Conservation (phyloP, 129 eudicot species). For the Helianthus tuberosus region DNA sequence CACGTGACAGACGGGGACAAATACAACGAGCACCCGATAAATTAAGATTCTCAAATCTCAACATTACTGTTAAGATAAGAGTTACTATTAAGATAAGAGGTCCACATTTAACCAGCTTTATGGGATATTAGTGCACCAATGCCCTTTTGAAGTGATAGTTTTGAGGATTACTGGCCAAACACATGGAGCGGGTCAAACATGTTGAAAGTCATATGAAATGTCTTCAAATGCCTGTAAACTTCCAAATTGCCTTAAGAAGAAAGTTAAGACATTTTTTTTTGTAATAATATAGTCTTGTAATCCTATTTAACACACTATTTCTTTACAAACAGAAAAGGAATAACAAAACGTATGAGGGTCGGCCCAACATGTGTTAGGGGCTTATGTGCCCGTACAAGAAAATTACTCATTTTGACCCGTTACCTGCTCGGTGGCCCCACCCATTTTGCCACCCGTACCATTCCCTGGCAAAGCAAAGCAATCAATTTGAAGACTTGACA, state of each 20-base stretch:
- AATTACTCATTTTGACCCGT: not conserved
- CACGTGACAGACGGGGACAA: too few relatives aligned
- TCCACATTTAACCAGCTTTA: not conserved
- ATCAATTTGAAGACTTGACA: conserved; percentile 6
- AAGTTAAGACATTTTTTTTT: too few relatives aligned
- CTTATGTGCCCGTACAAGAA: not conserved
- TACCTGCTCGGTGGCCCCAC: not conserved
- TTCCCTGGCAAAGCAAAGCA: conserved; percentile 1
- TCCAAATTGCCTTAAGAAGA: too few relatives aligned
- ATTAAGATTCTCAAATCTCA: conserved; percentile 9
- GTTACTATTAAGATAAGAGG: not conserved
- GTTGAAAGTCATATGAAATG: too few relatives aligned
- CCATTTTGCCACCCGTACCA: not conserved
- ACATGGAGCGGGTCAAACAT: not conserved
- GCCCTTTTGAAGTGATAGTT: not conserved
- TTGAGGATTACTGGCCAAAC: not conserved
- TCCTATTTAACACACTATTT: too few relatives aligned
- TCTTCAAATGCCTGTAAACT: too few relatives aligned
- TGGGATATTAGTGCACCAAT: not conserved
- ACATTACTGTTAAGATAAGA: not conserved
- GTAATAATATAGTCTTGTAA: too few relatives aligned
- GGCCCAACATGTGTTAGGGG: too few relatives aligned
- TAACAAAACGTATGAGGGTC: too few relatives aligned
- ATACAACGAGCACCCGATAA: too few relatives aligned
- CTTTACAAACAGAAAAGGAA: too few relatives aligned